phyloP scores from a whole-genome alignment of 768 basidiomycete genomes.

The Russula sp. region DNA sequence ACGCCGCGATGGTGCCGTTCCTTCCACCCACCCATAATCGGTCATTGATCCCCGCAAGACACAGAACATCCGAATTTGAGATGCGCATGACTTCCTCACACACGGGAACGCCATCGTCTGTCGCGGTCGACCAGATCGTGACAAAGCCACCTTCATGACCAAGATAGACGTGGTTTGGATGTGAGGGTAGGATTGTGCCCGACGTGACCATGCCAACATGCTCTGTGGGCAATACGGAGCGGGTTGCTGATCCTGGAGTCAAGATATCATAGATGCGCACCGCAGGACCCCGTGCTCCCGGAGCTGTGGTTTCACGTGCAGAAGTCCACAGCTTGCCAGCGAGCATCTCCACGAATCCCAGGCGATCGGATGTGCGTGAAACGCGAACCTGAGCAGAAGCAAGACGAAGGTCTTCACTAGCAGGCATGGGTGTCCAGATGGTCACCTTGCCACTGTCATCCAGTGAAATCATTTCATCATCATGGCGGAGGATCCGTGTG shows the following conservation, averaged over 20 bases:
- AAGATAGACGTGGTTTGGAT: conserved; percentile 63
- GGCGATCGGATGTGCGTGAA: conserved; percentile 70
- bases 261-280: conserved; percentile 78
- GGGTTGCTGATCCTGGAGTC: conserved; percentile 46
- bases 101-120: conserved; percentile 47
- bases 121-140: conserved; percentile 65
- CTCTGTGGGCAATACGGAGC: conserved; percentile 53
- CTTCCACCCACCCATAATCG: conserved; percentile 83
- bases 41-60: conserved; percentile 77
- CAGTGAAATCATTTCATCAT: conserved; percentile 63
- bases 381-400: conserved; percentile 45
- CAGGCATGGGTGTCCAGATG: conserved; percentile 51
- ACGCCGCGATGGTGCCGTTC: conserved; percentile 75
- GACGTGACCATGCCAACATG: conserved; percentile 78
- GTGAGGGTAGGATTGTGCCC: conserved; percentile 65
- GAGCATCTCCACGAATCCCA: conserved; percentile 69
- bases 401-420: conserved; percentile 31
- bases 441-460: conserved; percentile 83
- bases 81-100: conserved; percentile 78
- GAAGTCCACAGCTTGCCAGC: conserved; percentile 83
- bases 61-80: conserved; percentile 70
- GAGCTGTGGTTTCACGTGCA: conserved; percentile 39
- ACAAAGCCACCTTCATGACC: conserved; percentile 91
- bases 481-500: conserved; percentile 66
- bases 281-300: conserved; percentile 47